Evolutionary conservation across 257 asterid genomes (phyloP), one percentile per base, ranked within the genome.

Genomic region (Primulina tabacum): DNA sequence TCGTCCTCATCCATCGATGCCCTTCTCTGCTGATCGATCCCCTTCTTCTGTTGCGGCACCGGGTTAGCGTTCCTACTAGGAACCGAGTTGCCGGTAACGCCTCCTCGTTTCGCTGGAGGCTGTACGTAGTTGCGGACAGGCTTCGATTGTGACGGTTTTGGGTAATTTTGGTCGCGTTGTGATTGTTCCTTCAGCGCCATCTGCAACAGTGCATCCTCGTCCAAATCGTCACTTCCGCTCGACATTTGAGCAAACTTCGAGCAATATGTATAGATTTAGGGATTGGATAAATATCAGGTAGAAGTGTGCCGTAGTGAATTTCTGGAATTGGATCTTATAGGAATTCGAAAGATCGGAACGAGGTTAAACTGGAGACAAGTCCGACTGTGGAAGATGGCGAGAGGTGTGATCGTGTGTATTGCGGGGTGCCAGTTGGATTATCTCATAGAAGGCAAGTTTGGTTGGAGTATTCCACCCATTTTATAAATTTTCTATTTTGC

Each of bases 191-290:
- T 84, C 79, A 90, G 84, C 69, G 99, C 99, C 88, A 88, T 87
- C 88, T 90, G 99, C 77, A 93, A 71, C 62, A 93, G 92, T 89
- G 89, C 96, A 32, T 93, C 99, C 77, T 93, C 99, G 69, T 92
- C 96, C 60, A 88, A 71, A 73, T 80, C 95, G 71, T 90, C 95
- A 69, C 88, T 82, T 72, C 82, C 97, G 83, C 86, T 86, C 72
- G 97, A 85, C 99, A 93, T 90, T 73, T 75, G 68, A 7, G 60
- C 59, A 16, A 68, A 28, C 28, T 56, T 60, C 73, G 60, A 68
- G 4, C 57, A 34, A 62, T 71, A 30, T 33, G 71, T 53, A 24
- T n/a, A 32, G 72, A 50, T 69, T 61, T 52, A 67, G 38, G 33
- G 64, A 9, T 26, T 66, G 71, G 40, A 6, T 29, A 35, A 21